These are phyloP conservation scores for Suhomyces faveliae DNA, from an alignment of 805 yeast species.

Conservation along the genomic window DNA sequence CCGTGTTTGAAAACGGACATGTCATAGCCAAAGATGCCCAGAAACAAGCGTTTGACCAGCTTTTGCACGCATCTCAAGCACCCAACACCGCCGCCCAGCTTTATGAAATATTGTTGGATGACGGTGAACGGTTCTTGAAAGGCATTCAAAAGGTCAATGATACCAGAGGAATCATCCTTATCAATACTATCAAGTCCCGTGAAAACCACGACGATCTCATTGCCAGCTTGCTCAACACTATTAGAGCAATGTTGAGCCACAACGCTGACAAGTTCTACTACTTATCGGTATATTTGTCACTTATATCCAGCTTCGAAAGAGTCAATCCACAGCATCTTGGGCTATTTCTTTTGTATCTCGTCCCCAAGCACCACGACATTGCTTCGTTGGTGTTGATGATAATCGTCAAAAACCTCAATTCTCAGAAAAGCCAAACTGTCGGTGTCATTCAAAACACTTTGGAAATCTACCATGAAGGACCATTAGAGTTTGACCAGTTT, in stretches of 20 bases:
- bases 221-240: constrained; percentile 9
- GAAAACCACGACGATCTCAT: neutral
- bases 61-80: constrained; percentile 4
- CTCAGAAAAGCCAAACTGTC: constrained; percentile 12
- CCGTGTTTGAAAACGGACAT: neutral
- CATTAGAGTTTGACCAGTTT: constrained; percentile 12
- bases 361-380: constrained; percentile 15
- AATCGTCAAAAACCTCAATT: constrained; percentile 20
- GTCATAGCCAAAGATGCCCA: neutral
- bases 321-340: constrained; percentile 20
- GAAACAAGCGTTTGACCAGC: neutral
- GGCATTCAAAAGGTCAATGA: constrained; percentile 16
- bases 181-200: constrained; percentile 11
- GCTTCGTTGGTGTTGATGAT: constrained; percentile 20
- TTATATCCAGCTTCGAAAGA: constrained; percentile 20
- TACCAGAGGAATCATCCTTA: constrained; percentile 13
- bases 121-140: constrained; percentile 16
- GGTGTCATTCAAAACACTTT: constrained; percentile 22
- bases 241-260: constrained; percentile 3
- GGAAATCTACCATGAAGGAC: constrained; percentile 18
- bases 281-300: constrained; percentile 17
- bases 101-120: constrained; percentile 16
- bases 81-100: constrained; percentile 9
- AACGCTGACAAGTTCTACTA: constrained; percentile 8
- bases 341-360: constrained; percentile 18